Conservation (phyloP, 352 stramenopile genomes). For the Phytophthora foliorum region DNA sequence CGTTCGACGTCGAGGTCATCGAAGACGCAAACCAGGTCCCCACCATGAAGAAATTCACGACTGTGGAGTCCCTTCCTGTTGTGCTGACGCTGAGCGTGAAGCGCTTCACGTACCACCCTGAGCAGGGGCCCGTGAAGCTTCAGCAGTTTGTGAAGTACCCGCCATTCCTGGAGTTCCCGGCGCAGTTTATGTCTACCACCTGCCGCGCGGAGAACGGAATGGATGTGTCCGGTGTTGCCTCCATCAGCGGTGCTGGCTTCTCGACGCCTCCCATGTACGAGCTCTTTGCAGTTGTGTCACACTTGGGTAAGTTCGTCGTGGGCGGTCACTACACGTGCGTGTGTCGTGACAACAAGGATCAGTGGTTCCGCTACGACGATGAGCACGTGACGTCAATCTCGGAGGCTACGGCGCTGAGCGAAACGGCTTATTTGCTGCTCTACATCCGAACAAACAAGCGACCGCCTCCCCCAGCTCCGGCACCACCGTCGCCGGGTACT, state of each 20-base stretch:
- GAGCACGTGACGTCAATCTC: slow-evolving; percentile 84
- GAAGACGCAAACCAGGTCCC: slow-evolving; percentile 57
- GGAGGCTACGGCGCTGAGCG: slow-evolving; percentile 70
- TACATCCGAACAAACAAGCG: slow-evolving; percentile 77
- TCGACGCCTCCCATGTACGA: slow-evolving; percentile 71
- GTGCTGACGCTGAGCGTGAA: slow-evolving; percentile 89
- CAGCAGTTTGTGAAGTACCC: slow-evolving; percentile 90
- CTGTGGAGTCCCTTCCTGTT: slow-evolving; percentile 77
- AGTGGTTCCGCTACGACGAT: slow-evolving; percentile 89
- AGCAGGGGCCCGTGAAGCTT: slow-evolving; percentile 82
- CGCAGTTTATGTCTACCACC: slow-evolving; percentile 68
- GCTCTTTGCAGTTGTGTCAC: slow-evolving; percentile 86
- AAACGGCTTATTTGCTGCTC: slow-evolving; percentile 85
- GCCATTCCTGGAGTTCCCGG: slow-evolving; percentile 73
- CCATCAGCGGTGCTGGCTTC: slow-evolving; percentile 40
- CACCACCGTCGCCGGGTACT: slow-evolving; percentile 25
- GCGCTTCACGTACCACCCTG: slow-evolving; percentile 87
- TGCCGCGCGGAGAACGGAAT: slow-evolving; percentile 69
- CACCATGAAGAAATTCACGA: slow-evolving; percentile 79
- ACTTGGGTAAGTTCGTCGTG: slow-evolving; percentile 83
- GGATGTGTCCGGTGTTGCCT: slow-evolving; percentile 16
- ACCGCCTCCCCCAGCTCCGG: slow-evolving; percentile 18
- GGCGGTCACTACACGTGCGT: slow-evolving; percentile 88
- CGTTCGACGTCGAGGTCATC: slow-evolving; percentile 82
- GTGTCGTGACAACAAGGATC: slow-evolving; percentile 89